phyloP scores from a whole-genome alignment of 108 stramenopile genomes.

The Epipyxis sp. region DNA sequence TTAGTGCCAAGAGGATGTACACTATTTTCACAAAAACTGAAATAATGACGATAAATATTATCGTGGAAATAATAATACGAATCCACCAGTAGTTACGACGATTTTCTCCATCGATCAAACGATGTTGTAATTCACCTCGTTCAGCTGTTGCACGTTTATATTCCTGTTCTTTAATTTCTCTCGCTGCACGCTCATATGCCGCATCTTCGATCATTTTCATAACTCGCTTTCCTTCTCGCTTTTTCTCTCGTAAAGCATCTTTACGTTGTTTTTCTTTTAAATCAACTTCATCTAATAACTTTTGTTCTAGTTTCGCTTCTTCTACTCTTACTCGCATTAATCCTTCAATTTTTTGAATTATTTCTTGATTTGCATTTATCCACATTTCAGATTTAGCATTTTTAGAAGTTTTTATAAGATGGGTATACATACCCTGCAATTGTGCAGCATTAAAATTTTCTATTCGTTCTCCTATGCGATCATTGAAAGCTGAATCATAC shows the following conservation, averaged over 20 bases:
- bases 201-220: neutral
- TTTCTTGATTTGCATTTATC: neutral
- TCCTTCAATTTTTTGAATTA: neutral
- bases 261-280: neutral
- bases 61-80: neutral
- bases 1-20: neutral
- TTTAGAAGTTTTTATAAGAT: neutral
- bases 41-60: neutral
- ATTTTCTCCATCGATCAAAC: neutral
- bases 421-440: neutral
- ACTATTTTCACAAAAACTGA: neutral
- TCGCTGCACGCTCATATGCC: neutral
- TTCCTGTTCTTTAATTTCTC: slow-evolving; percentile 6
- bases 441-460: neutral
- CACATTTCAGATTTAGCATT: neutral
- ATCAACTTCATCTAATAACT: neutral
- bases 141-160: neutral
- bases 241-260: neutral
- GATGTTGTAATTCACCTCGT: neutral
- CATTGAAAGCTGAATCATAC: neutral
- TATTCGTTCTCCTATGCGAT: neutral
- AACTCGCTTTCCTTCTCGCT: neutral
- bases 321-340: neutral
- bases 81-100: neutral
- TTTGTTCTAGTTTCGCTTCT: neutral